These are phyloP conservation scores for Plasmodium ovale DNA, from an alignment of 169 alveolate species.

Conservation along the genomic window DNA sequence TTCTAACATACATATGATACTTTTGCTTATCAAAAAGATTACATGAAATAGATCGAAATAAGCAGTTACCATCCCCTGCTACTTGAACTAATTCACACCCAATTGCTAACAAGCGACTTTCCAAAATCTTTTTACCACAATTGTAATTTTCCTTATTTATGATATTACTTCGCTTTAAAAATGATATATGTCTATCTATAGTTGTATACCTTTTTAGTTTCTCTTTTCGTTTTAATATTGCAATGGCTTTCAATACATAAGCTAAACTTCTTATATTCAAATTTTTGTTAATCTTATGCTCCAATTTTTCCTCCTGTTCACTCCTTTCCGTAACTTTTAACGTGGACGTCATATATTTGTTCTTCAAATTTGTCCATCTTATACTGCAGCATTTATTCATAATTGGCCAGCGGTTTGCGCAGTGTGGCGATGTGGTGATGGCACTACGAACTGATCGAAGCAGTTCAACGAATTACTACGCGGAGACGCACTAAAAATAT, in stretches of 20 bases:
- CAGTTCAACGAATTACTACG: too few species aligned
- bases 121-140: conserved; percentile 52
- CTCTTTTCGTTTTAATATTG: conserved; percentile 9
- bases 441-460: too few species aligned
- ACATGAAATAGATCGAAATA: conserved; percentile 81
- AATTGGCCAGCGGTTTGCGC: not conserved
- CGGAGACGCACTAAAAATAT: too few species aligned
- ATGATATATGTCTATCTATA: conserved; percentile 56
- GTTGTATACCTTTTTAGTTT: conserved; percentile 23
- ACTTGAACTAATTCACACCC: conserved; percentile 71
- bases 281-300: not conserved
- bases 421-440: too few species aligned
- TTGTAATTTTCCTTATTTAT: not conserved
- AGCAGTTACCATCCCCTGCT: conserved; percentile 84
- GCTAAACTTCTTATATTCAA: conserved; percentile 42
- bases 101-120: conserved; percentile 74
- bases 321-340: conserved; percentile 10
- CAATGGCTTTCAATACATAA: conserved; percentile 3
- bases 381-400: conserved; percentile 4
- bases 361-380: conserved; percentile 8
- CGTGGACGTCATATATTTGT: conserved; percentile 22
- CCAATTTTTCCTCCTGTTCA: conserved; percentile 59
- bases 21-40: conserved; percentile 78
- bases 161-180: conserved; percentile 30
- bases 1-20: conserved; percentile 78